phyloP scores from a whole-genome alignment of 1,284 basidiomycete species.

The Neotropicomus parvogracilis region DNA sequence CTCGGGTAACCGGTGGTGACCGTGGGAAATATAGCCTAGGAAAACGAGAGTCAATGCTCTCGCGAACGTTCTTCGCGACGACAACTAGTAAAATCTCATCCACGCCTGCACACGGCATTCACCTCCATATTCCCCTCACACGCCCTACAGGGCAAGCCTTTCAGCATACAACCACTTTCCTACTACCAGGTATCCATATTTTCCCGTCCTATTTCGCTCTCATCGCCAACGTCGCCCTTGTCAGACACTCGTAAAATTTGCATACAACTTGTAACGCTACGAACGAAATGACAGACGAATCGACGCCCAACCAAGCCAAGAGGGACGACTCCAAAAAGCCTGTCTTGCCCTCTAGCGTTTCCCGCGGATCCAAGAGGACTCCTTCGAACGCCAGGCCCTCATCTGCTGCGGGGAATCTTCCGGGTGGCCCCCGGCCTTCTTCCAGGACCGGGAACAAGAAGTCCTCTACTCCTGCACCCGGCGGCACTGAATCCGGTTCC shows the following conservation, averaged over 20 bases:
- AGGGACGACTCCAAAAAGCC: slow-evolving; percentile 65
- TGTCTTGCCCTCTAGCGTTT: slow-evolving; percentile 37
- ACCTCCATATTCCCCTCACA: slow-evolving; percentile 64
- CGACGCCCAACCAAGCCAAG: slow-evolving; percentile 55
- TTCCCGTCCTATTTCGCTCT: neutral
- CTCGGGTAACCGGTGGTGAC: slow-evolving; percentile 1
- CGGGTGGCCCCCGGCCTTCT: slow-evolving; percentile 51
- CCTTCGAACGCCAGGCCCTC: slow-evolving; percentile 52
- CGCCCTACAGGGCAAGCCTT: slow-evolving; percentile 83
- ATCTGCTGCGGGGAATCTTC: slow-evolving; percentile 40
- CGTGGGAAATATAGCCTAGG: slow-evolving; percentile 27
- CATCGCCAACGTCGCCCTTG: slow-evolving; percentile 9
- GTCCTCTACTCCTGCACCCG: slow-evolving; percentile 33
- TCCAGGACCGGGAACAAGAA: slow-evolving; percentile 66
- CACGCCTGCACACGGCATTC: slow-evolving; percentile 58
- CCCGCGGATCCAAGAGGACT: slow-evolving; percentile 54
- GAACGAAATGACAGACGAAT: slow-evolving; percentile 84
- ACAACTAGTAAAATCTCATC: slow-evolving; percentile 42
- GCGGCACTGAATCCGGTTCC: slow-evolving; percentile 60
- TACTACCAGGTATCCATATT: slow-evolving; percentile 46
- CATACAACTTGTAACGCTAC: slow-evolving; percentile 54
- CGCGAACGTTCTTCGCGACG: slow-evolving; percentile 36
- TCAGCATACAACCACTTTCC: slow-evolving; percentile 43
- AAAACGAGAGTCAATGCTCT: slow-evolving; percentile 21
- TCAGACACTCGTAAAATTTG: slow-evolving; percentile 49